Base-by-base conservation (phyloP, 176 grass and related monocot species). In the Microstegium vimineum region DNA sequence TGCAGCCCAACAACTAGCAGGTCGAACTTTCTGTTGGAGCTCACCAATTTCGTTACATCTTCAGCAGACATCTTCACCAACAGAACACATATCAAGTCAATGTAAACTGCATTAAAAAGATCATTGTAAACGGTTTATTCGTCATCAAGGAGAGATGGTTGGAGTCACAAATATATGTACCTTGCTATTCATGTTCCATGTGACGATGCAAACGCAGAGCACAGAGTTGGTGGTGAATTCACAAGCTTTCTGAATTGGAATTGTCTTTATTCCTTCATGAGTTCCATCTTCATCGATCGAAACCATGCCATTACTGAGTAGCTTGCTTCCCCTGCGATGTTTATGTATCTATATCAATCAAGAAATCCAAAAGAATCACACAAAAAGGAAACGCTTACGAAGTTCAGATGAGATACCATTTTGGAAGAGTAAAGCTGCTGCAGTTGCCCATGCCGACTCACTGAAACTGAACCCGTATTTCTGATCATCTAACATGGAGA, bases 121-220 rank as follows among this genome's bases (percentile, higher is more conserved):
- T 4, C 52, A 56, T n/a, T 57, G 8, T 57, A 11, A 57, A 75
- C 15, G 62, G 37, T 8, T 2, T 18, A 25, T 30, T 47, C 37
- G 70, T 60, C 18, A 71, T 27, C 6, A 30, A 76, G 40, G 38
- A 71, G 25, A 78, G 34, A 10, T 1, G 1, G 56, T 37, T 27
- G 8, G 38, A 62, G 72, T 62, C 38, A 12, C 66, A 25, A 11
- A 15, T 14, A 34, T 33, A 37, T 52, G 8, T 42, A 91, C 92
- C 89, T 94, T 94, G 62, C 89, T 67, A 23, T 94, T 94, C 89
- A 91, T 89, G 71, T 94, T 94, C 92, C 86, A 94, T 32, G 92
- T 94, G 79, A 94, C 43, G 3, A 94, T 86, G 80, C 89, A 81
- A 17, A 86, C 51, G 2, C 89, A 94, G 3, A 94, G 75, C 14